These are phyloP conservation scores for Malus sylvestris DNA, from an alignment of 306 rosid species.

Conservation along the genomic window DNA sequence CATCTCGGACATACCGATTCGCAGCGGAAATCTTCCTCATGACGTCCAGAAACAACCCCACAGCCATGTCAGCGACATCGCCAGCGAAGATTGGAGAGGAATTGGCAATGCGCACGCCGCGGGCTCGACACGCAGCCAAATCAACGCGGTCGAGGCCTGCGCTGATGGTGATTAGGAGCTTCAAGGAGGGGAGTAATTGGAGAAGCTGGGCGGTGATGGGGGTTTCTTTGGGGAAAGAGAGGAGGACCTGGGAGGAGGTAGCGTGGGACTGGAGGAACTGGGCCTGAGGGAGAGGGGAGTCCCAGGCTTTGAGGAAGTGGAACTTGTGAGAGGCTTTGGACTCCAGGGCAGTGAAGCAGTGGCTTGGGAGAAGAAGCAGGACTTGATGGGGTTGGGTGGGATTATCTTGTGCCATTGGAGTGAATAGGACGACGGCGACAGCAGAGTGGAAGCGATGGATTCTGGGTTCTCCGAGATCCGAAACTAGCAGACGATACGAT, in stretches of 20 bases:
- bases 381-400: background rate
- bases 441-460: no score
- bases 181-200: slow-evolving; percentile 20
- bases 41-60: slow-evolving; percentile 46
- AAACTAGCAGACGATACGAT: no score
- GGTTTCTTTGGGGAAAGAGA: background rate
- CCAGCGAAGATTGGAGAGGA: slow-evolving; percentile 28
- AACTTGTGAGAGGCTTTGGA: slow-evolving; percentile 21
- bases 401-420: no score
- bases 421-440: no score
- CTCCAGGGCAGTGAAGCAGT: background rate
- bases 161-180: slow-evolving; percentile 19
- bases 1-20: slow-evolving; percentile 24
- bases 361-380: slow-evolving; percentile 3
- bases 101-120: slow-evolving; percentile 24
- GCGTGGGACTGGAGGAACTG: slow-evolving; percentile 13
- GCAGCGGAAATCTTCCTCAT: slow-evolving; percentile 26
- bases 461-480: no score
- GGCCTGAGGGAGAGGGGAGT: slow-evolving; percentile 13
- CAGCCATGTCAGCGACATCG: slow-evolving; percentile 50
- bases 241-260: slow-evolving; percentile 13
- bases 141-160: slow-evolving; percentile 28
- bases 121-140: slow-evolving; percentile 14
- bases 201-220: slow-evolving; percentile 13
- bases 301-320: slow-evolving; percentile 19